Evolutionary conservation across 352 stramenopile species (phyloP), one percentile per base, ranked within the genome.

Genomic region (Phytophthora boehmeriae): DNA sequence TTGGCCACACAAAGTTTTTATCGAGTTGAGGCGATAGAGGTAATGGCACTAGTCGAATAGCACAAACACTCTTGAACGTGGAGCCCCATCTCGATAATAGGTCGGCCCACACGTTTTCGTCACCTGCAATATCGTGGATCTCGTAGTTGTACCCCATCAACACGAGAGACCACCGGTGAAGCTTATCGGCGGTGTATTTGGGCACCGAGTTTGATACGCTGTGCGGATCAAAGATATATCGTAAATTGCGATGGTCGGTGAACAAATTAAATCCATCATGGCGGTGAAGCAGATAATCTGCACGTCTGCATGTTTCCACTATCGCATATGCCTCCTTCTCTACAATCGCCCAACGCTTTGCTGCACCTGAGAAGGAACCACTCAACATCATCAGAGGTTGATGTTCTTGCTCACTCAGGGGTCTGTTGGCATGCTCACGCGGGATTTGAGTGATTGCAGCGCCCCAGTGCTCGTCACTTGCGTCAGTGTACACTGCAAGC

Each of bases 291-390:
- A 62, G 27, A 34, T 54, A 62, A 13, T 62, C 43, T 4, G 54
- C 43, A 19, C 54, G 32, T 16, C 27, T 8, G 25, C 43, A 62
- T 4, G 25, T 62, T 9, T 45, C 44, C 13, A 62, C 16, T 13
- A 54, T 54, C 4, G 54, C 22, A 25, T 54, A 61, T 1, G 54
- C 54, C n/a, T 62, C 35, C 23, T 62, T 62, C 13, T 62, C 54
- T 0, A 62, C 54, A 5, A 62, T 62, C 3, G 54, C 44, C 43
- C 54, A 48, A 4, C 16, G 14, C 11, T 17, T 8, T 1, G 44
- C 35, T 2, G 44, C 43, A 2, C 54, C 54, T 0, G 42, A 54
- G 35, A 62, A 62, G 4, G 42, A 25, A 2, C 28, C 39, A 35
- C 39, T 51, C 2, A 45, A 14, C 32, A 59, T 35, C 39, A 58